phyloP scores from a whole-genome alignment of 164 flowering plant species.

The Nymphaea thermarum region DNA sequence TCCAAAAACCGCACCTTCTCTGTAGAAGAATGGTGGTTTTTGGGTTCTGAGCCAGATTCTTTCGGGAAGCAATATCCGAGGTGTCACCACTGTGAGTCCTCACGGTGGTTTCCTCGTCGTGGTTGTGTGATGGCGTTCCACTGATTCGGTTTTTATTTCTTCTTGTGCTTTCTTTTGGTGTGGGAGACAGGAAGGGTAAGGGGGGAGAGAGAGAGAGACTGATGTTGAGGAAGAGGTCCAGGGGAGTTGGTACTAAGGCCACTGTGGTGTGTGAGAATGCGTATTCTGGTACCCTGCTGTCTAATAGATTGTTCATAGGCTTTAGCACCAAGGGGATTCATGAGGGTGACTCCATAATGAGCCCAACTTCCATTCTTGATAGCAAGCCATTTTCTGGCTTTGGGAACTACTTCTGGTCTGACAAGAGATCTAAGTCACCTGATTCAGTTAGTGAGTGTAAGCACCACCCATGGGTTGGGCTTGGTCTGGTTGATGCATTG shows the following conservation, averaged over 20 bases:
- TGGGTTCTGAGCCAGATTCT: neutral
- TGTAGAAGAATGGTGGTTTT: neutral
- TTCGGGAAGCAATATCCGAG: neutral
- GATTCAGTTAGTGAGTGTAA: neutral
- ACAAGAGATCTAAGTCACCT: conserved; percentile 1
- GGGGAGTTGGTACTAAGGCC: conserved; percentile 47
- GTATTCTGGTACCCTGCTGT: conserved; percentile 31
- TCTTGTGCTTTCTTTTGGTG: too few species aligned
- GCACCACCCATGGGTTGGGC: conserved; percentile 30
- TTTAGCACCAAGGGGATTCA: conserved; percentile 25
- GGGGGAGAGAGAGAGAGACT: neutral
- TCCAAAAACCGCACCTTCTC: neutral
- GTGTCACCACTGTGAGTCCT: neutral
- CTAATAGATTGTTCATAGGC: conserved; percentile 43
- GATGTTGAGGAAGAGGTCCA: conserved; percentile 64
- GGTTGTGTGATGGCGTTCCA: neutral
- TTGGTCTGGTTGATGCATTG: conserved; percentile 59
- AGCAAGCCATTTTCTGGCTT: conserved; percentile 38
- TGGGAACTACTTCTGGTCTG: conserved; percentile 33
- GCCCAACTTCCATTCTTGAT: conserved; percentile 83
- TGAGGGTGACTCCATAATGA: conserved; percentile 44
- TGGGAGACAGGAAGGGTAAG: neutral
- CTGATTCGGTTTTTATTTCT: too few species aligned
- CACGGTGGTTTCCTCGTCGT: neutral
- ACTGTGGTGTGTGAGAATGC: conserved; percentile 32